Percentiles rank a stretch among this genome's conserved stretches.
These are phyloP conservation scores for Cladobotryum mycophilum DNA, from an alignment of 2,329 filamentous ascomycete species.

Conservation along the genomic window DNA sequence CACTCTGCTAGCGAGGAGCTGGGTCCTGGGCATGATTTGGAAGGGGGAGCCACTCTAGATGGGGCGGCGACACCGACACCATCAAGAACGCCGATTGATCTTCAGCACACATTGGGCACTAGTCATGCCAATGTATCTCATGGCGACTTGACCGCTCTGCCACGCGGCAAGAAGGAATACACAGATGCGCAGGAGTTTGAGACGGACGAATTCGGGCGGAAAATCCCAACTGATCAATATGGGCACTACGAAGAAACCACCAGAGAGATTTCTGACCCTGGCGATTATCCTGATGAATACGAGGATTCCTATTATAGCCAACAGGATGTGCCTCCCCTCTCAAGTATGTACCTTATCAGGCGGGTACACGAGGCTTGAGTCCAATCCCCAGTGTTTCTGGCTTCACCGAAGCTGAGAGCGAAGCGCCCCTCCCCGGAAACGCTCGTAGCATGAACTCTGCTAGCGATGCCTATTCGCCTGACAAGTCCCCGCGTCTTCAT, in stretches of 20 bases:
- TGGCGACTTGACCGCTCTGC: conserved; percentile 50
- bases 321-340: conserved; percentile 59
- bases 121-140: conserved; percentile 60
- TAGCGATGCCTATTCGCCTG: conserved; percentile 54
- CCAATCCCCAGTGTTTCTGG: conserved; percentile 91
- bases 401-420: conserved; percentile 64
- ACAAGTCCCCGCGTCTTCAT: conserved; percentile 41
- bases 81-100: conserved; percentile 44
- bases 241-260: conserved; percentile 33
- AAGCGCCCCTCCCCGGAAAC: conserved; percentile 50
- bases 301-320: conserved; percentile 47
- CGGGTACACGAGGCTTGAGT: conserved; percentile 67
- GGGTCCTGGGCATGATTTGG: conserved; percentile 57
- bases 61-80: conserved; percentile 55
- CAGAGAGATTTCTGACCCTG: conserved; percentile 22
- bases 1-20: conserved; percentile 59
- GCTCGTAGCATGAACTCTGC: conserved; percentile 45
- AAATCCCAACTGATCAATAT: conserved; percentile 36
- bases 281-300: conserved; percentile 36
- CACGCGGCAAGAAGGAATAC: conserved; percentile 40
- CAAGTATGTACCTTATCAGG: conserved; percentile 62
- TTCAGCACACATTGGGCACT: conserved; percentile 59
- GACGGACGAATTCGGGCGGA: conserved; percentile 39
- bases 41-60: conserved; percentile 46
- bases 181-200: conserved; percentile 45